phyloP scores from a whole-genome alignment of 139 green algal genomes.

The Chlorella sp. region DNA sequence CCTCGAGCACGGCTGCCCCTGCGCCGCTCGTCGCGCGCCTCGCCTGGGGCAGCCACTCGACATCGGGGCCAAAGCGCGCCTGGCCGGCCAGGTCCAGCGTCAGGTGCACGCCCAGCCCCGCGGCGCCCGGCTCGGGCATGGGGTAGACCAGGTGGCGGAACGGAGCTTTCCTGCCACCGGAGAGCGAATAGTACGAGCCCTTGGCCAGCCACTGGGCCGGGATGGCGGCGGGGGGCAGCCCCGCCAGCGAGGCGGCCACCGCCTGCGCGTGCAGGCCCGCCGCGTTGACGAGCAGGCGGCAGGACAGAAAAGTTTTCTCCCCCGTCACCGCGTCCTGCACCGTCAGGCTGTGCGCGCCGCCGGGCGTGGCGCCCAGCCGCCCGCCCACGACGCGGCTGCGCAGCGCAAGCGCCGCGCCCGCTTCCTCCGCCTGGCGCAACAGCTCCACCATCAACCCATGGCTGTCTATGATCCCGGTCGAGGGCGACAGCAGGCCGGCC shows the following conservation, averaged over 20 bases:
- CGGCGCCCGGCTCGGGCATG: slow-evolving; percentile 64
- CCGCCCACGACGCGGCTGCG: slow-evolving; percentile 47
- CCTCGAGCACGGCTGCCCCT: too few species aligned
- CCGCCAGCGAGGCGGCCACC: slow-evolving; percentile 43
- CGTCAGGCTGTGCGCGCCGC: slow-evolving; percentile 39
- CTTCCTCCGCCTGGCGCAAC: slow-evolving; percentile 55
- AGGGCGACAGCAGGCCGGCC: slow-evolving; percentile 79
- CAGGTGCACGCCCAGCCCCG: slow-evolving; percentile 85
- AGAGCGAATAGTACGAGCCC: slow-evolving; percentile 59
- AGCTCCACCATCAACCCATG: slow-evolving; percentile 76
- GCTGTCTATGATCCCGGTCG: slow-evolving; percentile 84
- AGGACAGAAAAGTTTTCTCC: slow-evolving; percentile 30
- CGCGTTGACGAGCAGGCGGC: slow-evolving; percentile 61
- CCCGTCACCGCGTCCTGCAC: slow-evolving; percentile 48
- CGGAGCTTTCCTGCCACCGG: slow-evolving; percentile 33
- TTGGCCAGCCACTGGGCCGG: slow-evolving; percentile 65
- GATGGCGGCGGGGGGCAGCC: slow-evolving; percentile 41
- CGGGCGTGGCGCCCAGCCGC: slow-evolving; percentile 1
- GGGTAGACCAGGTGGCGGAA: slow-evolving; percentile 89
- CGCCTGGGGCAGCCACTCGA: slow-evolving; percentile 90
- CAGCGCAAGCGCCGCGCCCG: slow-evolving; percentile 44
- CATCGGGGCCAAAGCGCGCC: slow-evolving; percentile 88
- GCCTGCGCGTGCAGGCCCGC: slow-evolving; percentile 54
- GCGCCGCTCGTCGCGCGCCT: too few species aligned
- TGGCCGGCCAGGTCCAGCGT: slow-evolving; percentile 83